Conservation (phyloP, 2,329 filamentous ascomycete genomes). For the Colletotrichum scovillei region DNA sequence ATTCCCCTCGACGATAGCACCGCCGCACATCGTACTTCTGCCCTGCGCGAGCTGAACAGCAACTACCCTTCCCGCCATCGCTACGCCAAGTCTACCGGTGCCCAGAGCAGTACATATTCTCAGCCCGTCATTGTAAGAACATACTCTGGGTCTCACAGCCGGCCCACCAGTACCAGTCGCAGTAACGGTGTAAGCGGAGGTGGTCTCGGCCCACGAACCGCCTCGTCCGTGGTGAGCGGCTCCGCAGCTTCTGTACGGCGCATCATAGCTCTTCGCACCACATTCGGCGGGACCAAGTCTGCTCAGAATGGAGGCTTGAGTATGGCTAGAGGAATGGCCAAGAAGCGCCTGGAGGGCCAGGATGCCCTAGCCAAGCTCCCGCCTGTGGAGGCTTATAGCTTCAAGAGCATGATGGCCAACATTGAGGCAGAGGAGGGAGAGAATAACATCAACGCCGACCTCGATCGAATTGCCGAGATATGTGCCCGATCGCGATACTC, state of each 20-base stretch:
- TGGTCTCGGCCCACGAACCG: slow-evolving; percentile 4
- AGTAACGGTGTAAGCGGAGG: slow-evolving; percentile 21
- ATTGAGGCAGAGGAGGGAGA: slow-evolving; percentile 56
- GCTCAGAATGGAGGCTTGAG: slow-evolving; percentile 53
- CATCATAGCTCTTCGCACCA: slow-evolving; percentile 34
- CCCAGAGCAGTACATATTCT: slow-evolving; percentile 69
- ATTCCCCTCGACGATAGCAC: slow-evolving; percentile 68
- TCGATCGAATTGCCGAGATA: slow-evolving; percentile 75
- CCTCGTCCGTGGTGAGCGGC: slow-evolving; percentile 29
- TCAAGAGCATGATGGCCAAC: slow-evolving; percentile 72
- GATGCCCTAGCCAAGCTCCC: slow-evolving; percentile 60
- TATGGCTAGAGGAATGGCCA: slow-evolving; percentile 57
- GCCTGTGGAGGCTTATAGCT: slow-evolving; percentile 72
- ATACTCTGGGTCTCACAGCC: slow-evolving; percentile 62
- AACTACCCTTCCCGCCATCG: slow-evolving; percentile 67
- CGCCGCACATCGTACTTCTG: slow-evolving; percentile 67
- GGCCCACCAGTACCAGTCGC: slow-evolving; percentile 45
- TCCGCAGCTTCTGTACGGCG: slow-evolving; percentile 38
- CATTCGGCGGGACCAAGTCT: slow-evolving; percentile 46
- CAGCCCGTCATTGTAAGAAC: slow-evolving; percentile 75
- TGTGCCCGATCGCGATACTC: slow-evolving; percentile 74
- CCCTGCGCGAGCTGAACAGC: slow-evolving; percentile 69
- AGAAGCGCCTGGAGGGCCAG: slow-evolving; percentile 45
- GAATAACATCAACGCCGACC: slow-evolving; percentile 64
- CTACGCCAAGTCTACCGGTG: slow-evolving; percentile 66